phyloP scores from a whole-genome alignment of 2,329 filamentous ascomycete genomes.

The Aspergillus sp. region DNA sequence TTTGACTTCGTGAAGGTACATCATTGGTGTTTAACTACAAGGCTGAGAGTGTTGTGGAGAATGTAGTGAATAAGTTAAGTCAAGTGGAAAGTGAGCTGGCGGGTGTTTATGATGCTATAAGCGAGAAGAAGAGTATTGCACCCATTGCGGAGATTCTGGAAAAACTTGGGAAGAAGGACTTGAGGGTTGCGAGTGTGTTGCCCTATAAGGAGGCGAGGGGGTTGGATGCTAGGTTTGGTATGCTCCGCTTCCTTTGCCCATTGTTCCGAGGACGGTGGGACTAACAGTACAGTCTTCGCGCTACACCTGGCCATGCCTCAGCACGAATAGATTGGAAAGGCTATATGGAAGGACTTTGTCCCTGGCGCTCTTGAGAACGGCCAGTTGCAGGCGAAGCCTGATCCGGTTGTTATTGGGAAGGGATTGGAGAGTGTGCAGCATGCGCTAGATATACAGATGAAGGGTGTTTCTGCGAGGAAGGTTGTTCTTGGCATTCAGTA shows the following conservation, averaged over 20 bases:
- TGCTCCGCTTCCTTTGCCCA: too few species aligned
- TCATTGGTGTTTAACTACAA: conserved; percentile 42
- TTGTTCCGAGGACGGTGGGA: too few species aligned
- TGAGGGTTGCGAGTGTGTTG: too few species aligned
- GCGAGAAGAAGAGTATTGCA: conserved; percentile 19
- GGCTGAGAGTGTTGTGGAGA: conserved; percentile 4
- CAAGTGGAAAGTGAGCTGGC: conserved; percentile 1
- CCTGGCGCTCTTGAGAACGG: conserved; percentile 28
- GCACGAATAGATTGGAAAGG: conserved; percentile 15
- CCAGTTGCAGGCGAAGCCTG: conserved; percentile 22
- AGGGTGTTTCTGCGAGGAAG: conserved; percentile 23
- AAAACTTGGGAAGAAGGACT: too few species aligned
- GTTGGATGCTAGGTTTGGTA: too few species aligned
- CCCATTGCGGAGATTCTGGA: conserved; percentile 15
- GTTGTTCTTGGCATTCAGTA: conserved; percentile 12
- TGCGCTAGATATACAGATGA: conserved; percentile 12
- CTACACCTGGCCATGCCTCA: too few species aligned
- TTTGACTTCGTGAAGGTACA: conserved; percentile 41
- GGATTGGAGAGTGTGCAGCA: conserved; percentile 19
- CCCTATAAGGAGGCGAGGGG: too few species aligned
- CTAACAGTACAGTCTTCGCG: too few species aligned
- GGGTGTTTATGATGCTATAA: conserved; percentile 13
- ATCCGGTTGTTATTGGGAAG: conserved; percentile 13
- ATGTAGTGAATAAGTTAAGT: conserved; percentile 7
- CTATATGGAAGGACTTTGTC: conserved; percentile 24